A percentile compares a stretch with the other conserved stretches of the same genome.
Conservation (phyloP, 805 yeast genomes). For the Sungouiozyma ichnusensis region DNA sequence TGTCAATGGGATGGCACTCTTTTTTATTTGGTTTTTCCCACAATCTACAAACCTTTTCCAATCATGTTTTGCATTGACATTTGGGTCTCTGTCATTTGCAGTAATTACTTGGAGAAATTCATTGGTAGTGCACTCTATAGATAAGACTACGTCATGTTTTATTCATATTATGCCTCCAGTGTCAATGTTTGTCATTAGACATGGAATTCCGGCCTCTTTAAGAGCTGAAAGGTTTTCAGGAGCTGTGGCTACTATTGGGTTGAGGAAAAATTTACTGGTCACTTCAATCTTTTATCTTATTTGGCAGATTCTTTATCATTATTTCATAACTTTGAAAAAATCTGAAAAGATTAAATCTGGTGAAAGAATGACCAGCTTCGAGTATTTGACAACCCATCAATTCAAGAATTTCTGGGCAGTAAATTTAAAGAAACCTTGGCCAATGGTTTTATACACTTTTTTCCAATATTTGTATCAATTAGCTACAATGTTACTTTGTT, state of each 20-base stretch:
- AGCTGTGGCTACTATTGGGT: slow-evolving; percentile 47
- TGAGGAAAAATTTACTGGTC: slow-evolving; percentile 43
- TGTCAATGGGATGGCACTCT: slow-evolving; percentile 59
- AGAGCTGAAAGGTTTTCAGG: slow-evolving; percentile 65
- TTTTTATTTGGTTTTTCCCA: slow-evolving; percentile 79
- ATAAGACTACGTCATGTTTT: slow-evolving; percentile 82
- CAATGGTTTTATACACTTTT: slow-evolving; percentile 75
- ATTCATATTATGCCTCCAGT: slow-evolving; percentile 88
- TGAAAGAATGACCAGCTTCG: slow-evolving; percentile 69
- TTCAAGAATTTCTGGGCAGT: slow-evolving; percentile 67
- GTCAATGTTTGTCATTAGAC: slow-evolving; percentile 77
- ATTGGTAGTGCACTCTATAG: slow-evolving; percentile 80
- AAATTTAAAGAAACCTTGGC: slow-evolving; percentile 75
- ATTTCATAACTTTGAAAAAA: slow-evolving; percentile 74
- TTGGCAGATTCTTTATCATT: slow-evolving; percentile 88
- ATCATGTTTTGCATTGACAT: slow-evolving; percentile 74
- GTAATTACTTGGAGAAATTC: slow-evolving; percentile 95
- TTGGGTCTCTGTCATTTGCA: slow-evolving; percentile 87
- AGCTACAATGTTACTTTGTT: slow-evolving; percentile 78
- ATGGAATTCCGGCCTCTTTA: slow-evolving; percentile 49
- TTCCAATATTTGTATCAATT: slow-evolving; percentile 84
- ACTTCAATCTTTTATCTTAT: slow-evolving; percentile 74
- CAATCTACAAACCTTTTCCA: slow-evolving; percentile 60
- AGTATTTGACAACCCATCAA: slow-evolving; percentile 65
- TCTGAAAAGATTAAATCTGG: slow-evolving; percentile 80